Base-by-base conservation (phyloP, 176 grass and related monocot genomes). In the Urochloa ruziziensis region DNA sequence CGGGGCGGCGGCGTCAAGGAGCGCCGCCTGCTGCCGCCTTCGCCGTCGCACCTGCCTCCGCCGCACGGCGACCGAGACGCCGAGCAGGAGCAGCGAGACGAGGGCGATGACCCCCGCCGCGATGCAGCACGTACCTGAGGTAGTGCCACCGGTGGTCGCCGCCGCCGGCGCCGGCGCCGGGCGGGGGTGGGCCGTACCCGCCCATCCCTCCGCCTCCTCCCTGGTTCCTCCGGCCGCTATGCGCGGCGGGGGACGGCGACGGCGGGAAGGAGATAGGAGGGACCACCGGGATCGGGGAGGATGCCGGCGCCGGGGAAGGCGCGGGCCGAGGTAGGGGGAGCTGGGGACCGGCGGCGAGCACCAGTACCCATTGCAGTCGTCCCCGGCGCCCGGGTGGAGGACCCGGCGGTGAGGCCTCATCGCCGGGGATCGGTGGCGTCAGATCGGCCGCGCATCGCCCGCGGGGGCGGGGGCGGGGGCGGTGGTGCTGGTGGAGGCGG, bases 41-140 rank as follows among this genome's bases (percentile, higher is more conserved):
- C 70, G 70, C 19, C 70, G 70, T 4, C 70, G 80, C 17, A 63
- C 25, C 62, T 67, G 60, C 23, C 85, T 78, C 11, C 74, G 80
- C 10, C 89, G 83, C 23, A 89, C 72, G 77, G 81, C 70, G 52
- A 83, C 70, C 59, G 73, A 86, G 52, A 86, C 57, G 19, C 84
- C 72, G 81, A 83, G 37, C 42, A 91, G 72, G 75, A 94, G 66
- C 10, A 94, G 44, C 33, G 72, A 82, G 66, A 86, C 51, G 74
- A 91, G 58, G 5, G 52, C 61, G 76, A 91, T 37, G 18, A 83
- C 62, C 5, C 62, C 82, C 11, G 70, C 46, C 33, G 80, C 81
- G 83, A 17, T 3, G 72, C n/a, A 89, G 24, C 32, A 34, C 42
- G 72, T 44, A n/a, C 52, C 5, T 75, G 65, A 87, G 3, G 59